phyloP scores from a whole-genome alignment of 2,329 filamentous ascomycete genomes.

The Xylaria sp. region DNA sequence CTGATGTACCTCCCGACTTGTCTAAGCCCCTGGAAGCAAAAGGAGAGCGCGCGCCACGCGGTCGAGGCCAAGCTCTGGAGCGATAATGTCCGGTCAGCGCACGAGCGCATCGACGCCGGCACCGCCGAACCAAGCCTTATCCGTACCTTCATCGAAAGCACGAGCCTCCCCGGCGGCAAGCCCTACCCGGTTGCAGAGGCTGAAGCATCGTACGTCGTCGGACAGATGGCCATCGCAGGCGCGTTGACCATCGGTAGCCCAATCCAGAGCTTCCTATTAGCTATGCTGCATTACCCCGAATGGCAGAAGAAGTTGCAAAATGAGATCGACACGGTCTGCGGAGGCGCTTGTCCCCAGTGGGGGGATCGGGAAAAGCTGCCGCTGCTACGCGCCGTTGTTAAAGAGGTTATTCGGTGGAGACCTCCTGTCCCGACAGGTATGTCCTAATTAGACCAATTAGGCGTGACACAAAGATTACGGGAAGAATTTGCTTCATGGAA shows the following conservation, averaged over 20 bases:
- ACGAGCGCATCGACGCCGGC: conserved; percentile 47
- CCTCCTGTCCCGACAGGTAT: conserved; percentile 63
- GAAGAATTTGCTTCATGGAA: too few relatives aligned
- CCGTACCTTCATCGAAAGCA: conserved; percentile 52
- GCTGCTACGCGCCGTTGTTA: conserved; percentile 59
- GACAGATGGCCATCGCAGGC: conserved; percentile 60
- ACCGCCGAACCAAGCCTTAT: conserved; percentile 54
- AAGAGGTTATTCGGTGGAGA: conserved; percentile 64
- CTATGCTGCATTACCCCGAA: conserved; percentile 53
- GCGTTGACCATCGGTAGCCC: conserved; percentile 57
- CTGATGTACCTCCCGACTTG: conserved; percentile 52
- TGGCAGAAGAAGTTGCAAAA: conserved; percentile 55
- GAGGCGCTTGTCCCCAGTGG: conserved; percentile 57
- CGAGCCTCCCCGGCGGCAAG: conserved; percentile 39
- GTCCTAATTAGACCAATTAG: conserved; percentile 22
- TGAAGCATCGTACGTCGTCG: conserved; percentile 58
- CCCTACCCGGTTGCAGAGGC: conserved; percentile 46
- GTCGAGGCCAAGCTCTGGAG: conserved; percentile 53
- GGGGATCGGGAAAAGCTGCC: conserved; percentile 58
- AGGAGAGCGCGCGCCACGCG: conserved; percentile 53
- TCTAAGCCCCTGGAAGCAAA: conserved; percentile 58
- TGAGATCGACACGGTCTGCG: conserved; percentile 59
- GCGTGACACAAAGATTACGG: neutral
- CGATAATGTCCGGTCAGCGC: conserved; percentile 52
- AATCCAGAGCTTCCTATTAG: conserved; percentile 55